Evolutionary conservation across 495 filamentous ascomycete species (phyloP).

Genomic region (Hypoxylon perforatum): DNA sequence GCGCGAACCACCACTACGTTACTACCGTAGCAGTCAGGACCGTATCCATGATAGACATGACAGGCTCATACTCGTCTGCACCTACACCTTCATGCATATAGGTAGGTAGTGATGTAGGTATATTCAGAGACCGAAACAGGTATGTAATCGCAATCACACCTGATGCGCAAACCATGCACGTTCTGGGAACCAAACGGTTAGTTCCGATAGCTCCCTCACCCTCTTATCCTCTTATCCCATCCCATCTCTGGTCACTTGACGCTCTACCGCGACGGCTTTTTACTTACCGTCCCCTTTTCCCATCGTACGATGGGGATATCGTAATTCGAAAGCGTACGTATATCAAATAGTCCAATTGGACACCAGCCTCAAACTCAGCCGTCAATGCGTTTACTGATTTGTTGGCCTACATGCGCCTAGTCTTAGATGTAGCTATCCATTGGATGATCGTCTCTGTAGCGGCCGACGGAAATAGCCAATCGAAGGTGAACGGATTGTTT

Average conservation of each 20-base stretch:
- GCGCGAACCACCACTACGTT: slow-evolving; percentile 39
- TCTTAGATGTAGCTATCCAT: slow-evolving; percentile 31
- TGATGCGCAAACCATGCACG: slow-evolving; percentile 40
- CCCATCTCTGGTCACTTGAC: slow-evolving; percentile 24
- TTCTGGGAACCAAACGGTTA: slow-evolving; percentile 38
- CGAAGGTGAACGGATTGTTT: slow-evolving; percentile 31
- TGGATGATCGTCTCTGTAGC: slow-evolving; percentile 33
- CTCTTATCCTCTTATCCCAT: slow-evolving; percentile 17
- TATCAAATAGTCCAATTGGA: slow-evolving; percentile 39
- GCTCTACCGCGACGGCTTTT: slow-evolving; percentile 24
- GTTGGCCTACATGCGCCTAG: slow-evolving; percentile 42
- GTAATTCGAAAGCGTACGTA: slow-evolving; percentile 32
- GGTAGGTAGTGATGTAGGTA: slow-evolving; percentile 13
- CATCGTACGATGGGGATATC: slow-evolving; percentile 44
- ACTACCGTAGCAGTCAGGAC: slow-evolving; percentile 41
- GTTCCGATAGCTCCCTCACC: slow-evolving; percentile 24
- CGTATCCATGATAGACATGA: slow-evolving; percentile 29
- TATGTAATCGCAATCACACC: slow-evolving; percentile 42
- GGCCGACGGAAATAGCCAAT: slow-evolving; percentile 36
- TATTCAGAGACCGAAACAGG: slow-evolving; percentile 30
- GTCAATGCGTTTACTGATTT: slow-evolving; percentile 42
- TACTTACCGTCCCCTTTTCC: slow-evolving; percentile 13
- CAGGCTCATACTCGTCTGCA: neutral
- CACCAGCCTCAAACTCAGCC: slow-evolving; percentile 40
- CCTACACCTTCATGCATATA: slow-evolving; percentile 23